Evolutionary conservation across 495 filamentous ascomycete species (phyloP), one percentile per base, ranked within the genome.

Genomic region (Penicillium cataractarum): DNA sequence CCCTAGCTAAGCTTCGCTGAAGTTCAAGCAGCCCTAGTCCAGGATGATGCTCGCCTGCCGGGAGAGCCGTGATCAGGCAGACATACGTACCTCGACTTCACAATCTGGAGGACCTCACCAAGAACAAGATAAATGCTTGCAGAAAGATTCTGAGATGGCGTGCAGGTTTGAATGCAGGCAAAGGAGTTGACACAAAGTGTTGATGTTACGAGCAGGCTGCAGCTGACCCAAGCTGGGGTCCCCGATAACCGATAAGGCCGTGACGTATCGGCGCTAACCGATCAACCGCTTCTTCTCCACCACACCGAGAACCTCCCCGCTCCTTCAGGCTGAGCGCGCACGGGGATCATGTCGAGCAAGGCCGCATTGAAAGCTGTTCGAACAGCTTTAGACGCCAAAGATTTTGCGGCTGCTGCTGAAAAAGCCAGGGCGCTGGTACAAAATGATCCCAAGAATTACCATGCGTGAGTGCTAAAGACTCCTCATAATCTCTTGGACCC

Each of bases 351-450:
- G 87, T 81, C 87, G 58, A 82, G 80, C 73, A 99, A 97, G 78
- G 83, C 90, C 58, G 83, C 88, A 64, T 81, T 98, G 59, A 98
- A 96, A 76, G 88, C 90, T 58, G 90, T 92, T 58, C 90, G 89
- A 70, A 82, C 87, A 51, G 89, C 90, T 55, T 80, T 97, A 60
- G 90, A 94, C 71, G 84, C 88, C 35, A 85, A 90, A 61, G 90
- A 96, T 66, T 98, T 88, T 79, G 84, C 86, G 65, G 84, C 85
- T 60, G 92, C 90, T 35, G 81, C 88, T 55, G 77, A 83, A 21
- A 86, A 91, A 66, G 87, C 89, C 19, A 83, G 87, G 65, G 82
- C 76, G 37, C 72, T 93, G 40, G 77, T 97, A 55, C 75, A 86
- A 33, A 81, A 83, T 64, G 93, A 99, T 64, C 78, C 89, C 22